phyloP scores from a whole-genome alignment of 164 flowering plant species.

The Dillenia turbinata region DNA sequence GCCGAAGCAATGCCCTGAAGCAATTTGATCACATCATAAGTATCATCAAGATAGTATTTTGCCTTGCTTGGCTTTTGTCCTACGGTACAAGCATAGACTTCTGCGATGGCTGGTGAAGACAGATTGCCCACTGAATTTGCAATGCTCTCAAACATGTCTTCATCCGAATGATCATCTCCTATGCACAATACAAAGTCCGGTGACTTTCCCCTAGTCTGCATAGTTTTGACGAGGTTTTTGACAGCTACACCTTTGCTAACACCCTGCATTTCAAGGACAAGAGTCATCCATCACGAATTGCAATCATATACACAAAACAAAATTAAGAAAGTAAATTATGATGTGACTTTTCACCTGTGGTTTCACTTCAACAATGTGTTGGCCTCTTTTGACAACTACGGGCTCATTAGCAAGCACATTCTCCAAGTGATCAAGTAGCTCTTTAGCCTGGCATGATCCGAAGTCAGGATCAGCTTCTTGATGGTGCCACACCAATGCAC shows the following conservation, averaged over 20 bases:
- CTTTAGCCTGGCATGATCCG: conserved; percentile 35
- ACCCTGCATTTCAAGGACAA: conserved; percentile 15
- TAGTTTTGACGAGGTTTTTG: conserved; percentile 24
- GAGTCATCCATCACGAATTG: not conserved
- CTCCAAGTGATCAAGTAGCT: conserved; percentile 41
- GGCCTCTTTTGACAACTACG: conserved; percentile 38
- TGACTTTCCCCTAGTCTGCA: conserved; percentile 19
- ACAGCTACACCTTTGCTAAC: conserved; percentile 39
- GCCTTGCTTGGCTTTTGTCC: no score
- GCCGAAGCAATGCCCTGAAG: conserved; percentile 18
- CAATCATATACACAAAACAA: conserved; percentile 1
- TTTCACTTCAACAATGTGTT: conserved; percentile 38
- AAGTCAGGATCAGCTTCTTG: conserved; percentile 35
- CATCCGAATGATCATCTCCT: conserved; percentile 44
- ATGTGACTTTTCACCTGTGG: conserved; percentile 28
- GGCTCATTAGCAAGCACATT: conserved; percentile 44
- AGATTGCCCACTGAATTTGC: conserved; percentile 3
- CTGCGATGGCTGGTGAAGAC: conserved; percentile 13
- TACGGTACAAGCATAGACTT: conserved; percentile 34
- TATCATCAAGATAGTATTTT: conserved; percentile 18
- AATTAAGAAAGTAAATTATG: not conserved
- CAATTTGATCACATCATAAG: conserved; percentile 24
- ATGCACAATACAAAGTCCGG: conserved; percentile 39
- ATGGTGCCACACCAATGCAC: conserved; percentile 5
- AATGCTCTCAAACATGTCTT: conserved; percentile 41